Conservation (phyloP, 2,329 filamentous ascomycete genomes). For the Diaporthe longicolla region DNA sequence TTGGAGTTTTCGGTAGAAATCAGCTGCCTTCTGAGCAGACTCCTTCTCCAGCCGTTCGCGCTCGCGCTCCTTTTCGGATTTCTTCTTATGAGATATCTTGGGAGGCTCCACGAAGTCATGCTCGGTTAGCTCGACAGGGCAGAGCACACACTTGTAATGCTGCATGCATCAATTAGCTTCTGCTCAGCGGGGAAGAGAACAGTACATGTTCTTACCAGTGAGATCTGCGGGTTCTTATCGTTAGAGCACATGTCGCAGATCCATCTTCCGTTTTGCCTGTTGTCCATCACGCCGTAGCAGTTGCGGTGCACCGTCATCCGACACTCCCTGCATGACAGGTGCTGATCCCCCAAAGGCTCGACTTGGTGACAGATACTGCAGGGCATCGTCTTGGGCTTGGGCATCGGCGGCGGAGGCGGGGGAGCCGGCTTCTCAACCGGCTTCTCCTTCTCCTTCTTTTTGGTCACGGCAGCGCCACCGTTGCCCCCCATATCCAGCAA, state of each 20-base stretch:
- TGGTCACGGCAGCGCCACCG: constrained; percentile 51
- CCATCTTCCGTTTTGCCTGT: constrained; percentile 84
- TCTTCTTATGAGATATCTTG: constrained; percentile 88
- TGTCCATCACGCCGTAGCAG: constrained; percentile 88
- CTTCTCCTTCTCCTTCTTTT: constrained; percentile 67
- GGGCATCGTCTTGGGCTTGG: constrained; percentile 82
- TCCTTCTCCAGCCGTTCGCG: constrained; percentile 90
- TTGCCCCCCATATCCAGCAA: constrained; percentile 62
- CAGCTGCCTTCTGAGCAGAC: constrained; percentile 81
- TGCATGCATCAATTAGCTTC: constrained; percentile 51
- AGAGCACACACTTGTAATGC: constrained; percentile 94
- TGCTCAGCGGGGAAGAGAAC: background rate
- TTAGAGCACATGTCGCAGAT: constrained; percentile 96
- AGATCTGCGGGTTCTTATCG: constrained; percentile 91
- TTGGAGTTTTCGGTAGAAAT: constrained; percentile 87
- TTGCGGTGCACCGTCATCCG: constrained; percentile 90
- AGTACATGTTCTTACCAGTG: constrained; percentile 77
- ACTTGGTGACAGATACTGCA: constrained; percentile 87
- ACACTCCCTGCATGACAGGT: constrained; percentile 87
- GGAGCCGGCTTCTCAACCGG: constrained; percentile 68
- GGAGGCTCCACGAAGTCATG: constrained; percentile 88
- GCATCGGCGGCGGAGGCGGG: constrained; percentile 79
- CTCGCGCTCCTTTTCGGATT: constrained; percentile 88
- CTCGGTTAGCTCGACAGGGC: constrained; percentile 84
- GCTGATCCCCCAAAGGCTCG: constrained; percentile 79